Conservation (phyloP, 106 monocot genomes). For the Phalaenopsis equestris region DNA sequence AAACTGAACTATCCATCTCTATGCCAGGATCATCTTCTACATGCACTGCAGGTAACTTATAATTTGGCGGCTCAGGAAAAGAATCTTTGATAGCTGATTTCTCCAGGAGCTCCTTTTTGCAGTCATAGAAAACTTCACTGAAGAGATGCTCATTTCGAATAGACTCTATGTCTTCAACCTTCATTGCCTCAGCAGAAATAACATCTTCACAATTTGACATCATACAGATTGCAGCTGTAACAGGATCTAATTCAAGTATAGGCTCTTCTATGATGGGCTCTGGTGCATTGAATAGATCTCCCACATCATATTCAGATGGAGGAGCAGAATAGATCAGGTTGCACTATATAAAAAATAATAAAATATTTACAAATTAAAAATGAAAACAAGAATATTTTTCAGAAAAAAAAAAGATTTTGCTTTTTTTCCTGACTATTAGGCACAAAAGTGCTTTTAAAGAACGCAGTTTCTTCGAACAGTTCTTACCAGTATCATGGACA, state of each 20-base stretch:
- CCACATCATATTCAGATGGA: constrained; percentile 57
- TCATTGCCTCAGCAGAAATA: constrained; percentile 36
- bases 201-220: constrained; percentile 41
- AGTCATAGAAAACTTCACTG: constrained; percentile 62
- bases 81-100: constrained; percentile 41
- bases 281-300: constrained; percentile 71
- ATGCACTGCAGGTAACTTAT: constrained; percentile 30
- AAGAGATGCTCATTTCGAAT: constrained; percentile 53
- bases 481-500: background rate
- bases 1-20: constrained; percentile 14
- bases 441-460: background rate
- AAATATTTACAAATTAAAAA: background rate
- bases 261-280: constrained; percentile 58
- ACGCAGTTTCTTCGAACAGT: background rate
- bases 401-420: background rate
- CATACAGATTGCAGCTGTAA: constrained; percentile 54
- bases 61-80: constrained; percentile 32
- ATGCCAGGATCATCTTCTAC: constrained; percentile 17
- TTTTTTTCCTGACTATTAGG: background rate
- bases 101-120: constrained; percentile 59
- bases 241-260: constrained; percentile 32
- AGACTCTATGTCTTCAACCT: constrained; percentile 31
- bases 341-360: background rate
- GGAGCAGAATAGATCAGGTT: constrained; percentile 10
- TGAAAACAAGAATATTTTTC: background rate